Percentiles rank a stretch among this genome's conserved stretches.
Evolutionary conservation across 495 filamentous ascomycete genomes (phyloP).

Genomic region (Penicillium paradoxum): DNA sequence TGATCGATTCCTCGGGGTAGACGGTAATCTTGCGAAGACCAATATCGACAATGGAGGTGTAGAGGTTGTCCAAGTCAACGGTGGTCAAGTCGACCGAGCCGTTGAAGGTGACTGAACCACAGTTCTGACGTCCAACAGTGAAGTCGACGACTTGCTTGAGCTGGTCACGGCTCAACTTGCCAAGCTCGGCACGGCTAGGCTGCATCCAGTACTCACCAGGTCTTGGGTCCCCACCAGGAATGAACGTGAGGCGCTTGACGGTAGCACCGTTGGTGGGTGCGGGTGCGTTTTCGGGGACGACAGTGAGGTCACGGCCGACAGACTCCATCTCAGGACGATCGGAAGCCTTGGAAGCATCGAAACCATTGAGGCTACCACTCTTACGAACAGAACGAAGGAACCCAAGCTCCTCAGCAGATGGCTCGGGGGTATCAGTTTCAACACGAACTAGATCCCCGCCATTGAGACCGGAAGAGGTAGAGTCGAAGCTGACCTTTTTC

Average conservation of each 20-base stretch:
- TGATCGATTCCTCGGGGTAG: conserved; percentile 68
- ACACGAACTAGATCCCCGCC: conserved; percentile 43
- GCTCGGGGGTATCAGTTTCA: conserved; percentile 46
- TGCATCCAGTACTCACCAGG: conserved; percentile 82
- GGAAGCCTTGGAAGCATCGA: conserved; percentile 40
- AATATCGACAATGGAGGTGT: conserved; percentile 66
- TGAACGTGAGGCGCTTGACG: conserved; percentile 25
- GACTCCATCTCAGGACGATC: conserved; percentile 65
- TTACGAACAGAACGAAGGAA: conserved; percentile 54
- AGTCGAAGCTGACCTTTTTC: conserved; percentile 90
- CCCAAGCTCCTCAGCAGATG: conserved; percentile 61
- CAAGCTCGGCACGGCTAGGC: conserved; percentile 64
- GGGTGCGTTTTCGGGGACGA: conserved; percentile 67
- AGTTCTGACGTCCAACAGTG: conserved; percentile 72
- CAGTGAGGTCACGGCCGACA: conserved; percentile 66
- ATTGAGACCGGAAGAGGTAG: conserved; percentile 38
- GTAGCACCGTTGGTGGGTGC: conserved; percentile 26
- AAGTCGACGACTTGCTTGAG: conserved; percentile 66
- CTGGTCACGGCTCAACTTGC: conserved; percentile 66
- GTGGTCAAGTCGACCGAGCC: conserved; percentile 72
- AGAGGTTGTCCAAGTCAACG: conserved; percentile 67
- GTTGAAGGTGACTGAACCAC: conserved; percentile 77
- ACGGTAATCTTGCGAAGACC: conserved; percentile 74
- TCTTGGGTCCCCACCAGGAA: conserved; percentile 47
- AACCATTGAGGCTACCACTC: conserved; percentile 43